phyloP scores from a whole-genome alignment of 805 yeast genomes.

The Grigorovia humatica region DNA sequence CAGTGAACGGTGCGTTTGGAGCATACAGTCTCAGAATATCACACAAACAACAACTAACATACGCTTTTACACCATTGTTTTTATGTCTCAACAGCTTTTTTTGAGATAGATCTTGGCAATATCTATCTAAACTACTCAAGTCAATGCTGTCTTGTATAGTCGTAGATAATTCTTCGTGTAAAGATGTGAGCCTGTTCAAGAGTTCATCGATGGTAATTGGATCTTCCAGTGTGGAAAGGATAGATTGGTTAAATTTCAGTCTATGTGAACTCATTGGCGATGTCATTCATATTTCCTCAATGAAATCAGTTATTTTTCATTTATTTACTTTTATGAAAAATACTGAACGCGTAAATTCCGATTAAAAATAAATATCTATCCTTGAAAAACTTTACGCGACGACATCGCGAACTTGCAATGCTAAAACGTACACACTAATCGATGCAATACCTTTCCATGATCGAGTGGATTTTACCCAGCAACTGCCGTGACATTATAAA shows the following conservation, averaged over 20 bases:
- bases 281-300: background rate
- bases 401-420: no score
- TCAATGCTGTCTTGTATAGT: conserved; percentile 53
- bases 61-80: conserved; percentile 61
- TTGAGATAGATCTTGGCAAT: conserved; percentile 45
- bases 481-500: no score
- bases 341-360: background rate
- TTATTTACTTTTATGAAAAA: background rate
- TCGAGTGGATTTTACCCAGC: no score
- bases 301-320: no score
- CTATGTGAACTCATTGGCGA: conserved; percentile 2
- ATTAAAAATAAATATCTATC: no score
- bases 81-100: conserved; percentile 49
- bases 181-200: conserved; percentile 41
- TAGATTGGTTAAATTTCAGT: conserved; percentile 34
- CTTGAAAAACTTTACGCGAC: conserved; percentile 2
- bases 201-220: conserved; percentile 57
- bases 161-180: conserved; percentile 54
- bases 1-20: conserved; percentile 82
- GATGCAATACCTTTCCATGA: no score
- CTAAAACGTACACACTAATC: no score
- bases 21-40: conserved; percentile 73
- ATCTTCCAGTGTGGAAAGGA: conserved; percentile 46
- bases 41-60: conserved; percentile 59
- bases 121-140: conserved; percentile 32